These are phyloP conservation scores for Coniochaeta sp. DNA, from an alignment of 2,329 filamentous ascomycete species.

Conservation along the genomic window DNA sequence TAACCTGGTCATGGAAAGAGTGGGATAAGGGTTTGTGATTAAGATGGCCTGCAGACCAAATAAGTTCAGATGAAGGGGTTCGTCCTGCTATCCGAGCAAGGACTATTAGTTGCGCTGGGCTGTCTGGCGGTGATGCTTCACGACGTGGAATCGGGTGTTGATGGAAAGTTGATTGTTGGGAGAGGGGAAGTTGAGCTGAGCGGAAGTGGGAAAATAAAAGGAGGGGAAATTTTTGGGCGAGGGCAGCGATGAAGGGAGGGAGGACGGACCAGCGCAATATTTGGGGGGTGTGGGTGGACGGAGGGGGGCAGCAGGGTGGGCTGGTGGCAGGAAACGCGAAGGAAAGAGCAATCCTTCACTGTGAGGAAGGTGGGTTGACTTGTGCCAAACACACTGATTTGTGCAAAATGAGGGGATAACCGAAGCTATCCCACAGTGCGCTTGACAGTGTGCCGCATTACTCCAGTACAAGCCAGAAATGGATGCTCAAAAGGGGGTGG, in stretches of 20 bases:
- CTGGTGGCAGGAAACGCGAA: not conserved
- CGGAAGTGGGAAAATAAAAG: conserved; percentile 20
- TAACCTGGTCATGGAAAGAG: conserved; percentile 48
- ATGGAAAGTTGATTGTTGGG: conserved; percentile 9
- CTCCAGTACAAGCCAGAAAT: not conserved
- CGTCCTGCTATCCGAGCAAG: conserved; percentile 6
- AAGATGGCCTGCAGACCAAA: conserved; percentile 24
- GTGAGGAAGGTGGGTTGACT: conserved; percentile 2
- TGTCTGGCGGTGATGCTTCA: conserved; percentile 15
- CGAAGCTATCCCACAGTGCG: not conserved
- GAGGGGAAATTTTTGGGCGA: conserved; percentile 16
- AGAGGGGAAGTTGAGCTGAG: conserved; percentile 11
- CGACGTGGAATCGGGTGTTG: conserved; percentile 12
- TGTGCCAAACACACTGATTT: not conserved
- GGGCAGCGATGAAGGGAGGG: conserved; percentile 15
- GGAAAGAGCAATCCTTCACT: not conserved
- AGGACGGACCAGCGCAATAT: conserved; percentile 11
- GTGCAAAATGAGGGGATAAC: not conserved
- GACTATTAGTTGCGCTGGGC: conserved; percentile 7
- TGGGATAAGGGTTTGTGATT: conserved; percentile 27
- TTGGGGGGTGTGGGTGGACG: conserved; percentile 14
- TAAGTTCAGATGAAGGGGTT: conserved; percentile 7
- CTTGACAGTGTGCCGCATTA: not conserved
- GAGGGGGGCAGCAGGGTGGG: conserved; percentile 4
- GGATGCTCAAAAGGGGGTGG: not conserved